Evolutionary conservation across 306 rosid species (phyloP).

Genomic region (Prosopis cineraria): DNA sequence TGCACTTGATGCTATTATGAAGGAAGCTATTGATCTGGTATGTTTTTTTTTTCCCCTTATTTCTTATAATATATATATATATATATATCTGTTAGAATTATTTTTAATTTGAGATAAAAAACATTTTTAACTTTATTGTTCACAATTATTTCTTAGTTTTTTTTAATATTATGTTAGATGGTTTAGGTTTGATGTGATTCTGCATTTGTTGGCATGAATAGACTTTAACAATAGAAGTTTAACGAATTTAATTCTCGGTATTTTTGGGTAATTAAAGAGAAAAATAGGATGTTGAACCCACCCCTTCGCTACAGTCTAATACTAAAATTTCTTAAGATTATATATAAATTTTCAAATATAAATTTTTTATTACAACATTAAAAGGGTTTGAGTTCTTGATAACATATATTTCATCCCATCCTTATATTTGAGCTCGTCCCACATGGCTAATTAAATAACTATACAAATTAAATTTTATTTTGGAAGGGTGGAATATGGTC

Average conservation of each 20-base stretch:
- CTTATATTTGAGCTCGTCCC: no score
- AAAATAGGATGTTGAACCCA: background rate
- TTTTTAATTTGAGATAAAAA: no score
- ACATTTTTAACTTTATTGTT: background rate
- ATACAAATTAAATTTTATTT: no score
- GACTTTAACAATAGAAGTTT: background rate
- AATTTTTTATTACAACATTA: no score
- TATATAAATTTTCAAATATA: no score
- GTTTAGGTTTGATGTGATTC: background rate
- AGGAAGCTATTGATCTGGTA: slow-evolving; percentile 77
- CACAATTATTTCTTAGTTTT: background rate
- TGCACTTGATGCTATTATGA: slow-evolving; percentile 60
- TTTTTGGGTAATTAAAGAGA: background rate
- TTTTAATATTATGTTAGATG: background rate
- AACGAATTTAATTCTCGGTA: background rate
- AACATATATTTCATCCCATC: no score
- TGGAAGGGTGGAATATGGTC: background rate
- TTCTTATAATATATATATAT: no score
- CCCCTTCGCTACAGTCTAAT: no score
- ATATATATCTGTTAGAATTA: background rate
- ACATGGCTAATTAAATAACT: no score
- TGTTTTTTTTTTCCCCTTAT: slow-evolving; percentile 14
- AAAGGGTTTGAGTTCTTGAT: no score
- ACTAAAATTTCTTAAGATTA: no score
- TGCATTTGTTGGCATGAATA: background rate